Evolutionary conservation across 768 basidiomycete species (phyloP).

Genomic region (Lyophyllum atratum): DNA sequence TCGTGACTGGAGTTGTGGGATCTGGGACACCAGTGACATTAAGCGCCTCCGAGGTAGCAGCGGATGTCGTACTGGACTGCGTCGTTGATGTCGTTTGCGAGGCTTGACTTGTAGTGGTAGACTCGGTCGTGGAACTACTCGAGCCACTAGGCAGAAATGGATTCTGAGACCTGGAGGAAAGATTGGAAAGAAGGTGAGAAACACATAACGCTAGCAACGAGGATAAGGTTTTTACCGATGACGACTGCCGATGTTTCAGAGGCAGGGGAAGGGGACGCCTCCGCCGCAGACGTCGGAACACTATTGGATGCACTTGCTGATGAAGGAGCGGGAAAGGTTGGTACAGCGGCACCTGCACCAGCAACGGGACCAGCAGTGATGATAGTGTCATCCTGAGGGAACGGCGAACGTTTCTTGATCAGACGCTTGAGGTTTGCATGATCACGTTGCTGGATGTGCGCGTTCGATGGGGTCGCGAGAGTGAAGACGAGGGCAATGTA

Average conservation of each 20-base stretch:
- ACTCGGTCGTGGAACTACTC: slow-evolving; percentile 2
- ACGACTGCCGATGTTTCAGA: slow-evolving; percentile 9
- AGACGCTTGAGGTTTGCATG: slow-evolving; percentile 64
- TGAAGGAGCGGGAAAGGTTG: slow-evolving; percentile 20
- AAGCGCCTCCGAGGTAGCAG: slow-evolving; percentile 22
- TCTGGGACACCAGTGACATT: slow-evolving; percentile 20
- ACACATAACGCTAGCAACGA: background rate
- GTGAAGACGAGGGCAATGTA: slow-evolving; percentile 56
- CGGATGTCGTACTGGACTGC: background rate
- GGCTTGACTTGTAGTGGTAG: slow-evolving; percentile 10
- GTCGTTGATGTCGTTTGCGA: slow-evolving; percentile 6
- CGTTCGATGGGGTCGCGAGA: slow-evolving; percentile 47
- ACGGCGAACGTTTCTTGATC: slow-evolving; percentile 62
- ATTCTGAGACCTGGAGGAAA: slow-evolving; percentile 6
- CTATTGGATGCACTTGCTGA: slow-evolving; percentile 6
- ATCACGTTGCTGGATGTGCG: slow-evolving; percentile 48
- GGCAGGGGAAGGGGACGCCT: slow-evolving; percentile 14
- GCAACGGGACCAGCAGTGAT: slow-evolving; percentile 25
- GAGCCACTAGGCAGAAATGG: slow-evolving; percentile 5
- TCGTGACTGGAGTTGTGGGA: slow-evolving; percentile 15
- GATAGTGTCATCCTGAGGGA: slow-evolving; percentile 19
- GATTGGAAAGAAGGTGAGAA: background rate
- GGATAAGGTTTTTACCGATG: slow-evolving; percentile 9
- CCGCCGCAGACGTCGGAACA: slow-evolving; percentile 2
- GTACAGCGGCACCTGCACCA: slow-evolving; percentile 32